A percentile compares a stretch with the other conserved stretches of the same genome.
These are phyloP conservation scores for Lineolata rhizophorae DNA, from an alignment of 495 filamentous ascomycete species.

Conservation along the genomic window DNA sequence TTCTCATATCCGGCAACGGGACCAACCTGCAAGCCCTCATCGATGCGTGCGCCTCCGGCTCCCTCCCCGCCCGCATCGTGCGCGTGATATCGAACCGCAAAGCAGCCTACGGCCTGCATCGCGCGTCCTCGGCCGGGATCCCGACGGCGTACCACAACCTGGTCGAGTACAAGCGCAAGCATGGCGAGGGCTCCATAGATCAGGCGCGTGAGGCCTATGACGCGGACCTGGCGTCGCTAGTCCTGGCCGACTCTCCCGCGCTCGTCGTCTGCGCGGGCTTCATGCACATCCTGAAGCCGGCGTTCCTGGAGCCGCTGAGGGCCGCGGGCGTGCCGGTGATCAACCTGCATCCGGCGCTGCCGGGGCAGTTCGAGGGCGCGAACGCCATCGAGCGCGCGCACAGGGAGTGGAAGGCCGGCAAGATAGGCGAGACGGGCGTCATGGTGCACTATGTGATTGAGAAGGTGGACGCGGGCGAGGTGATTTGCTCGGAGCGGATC, in stretches of 20 bases:
- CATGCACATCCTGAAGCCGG: conserved; percentile 48
- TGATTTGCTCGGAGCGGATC: conserved; percentile 52
- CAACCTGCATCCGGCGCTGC: conserved; percentile 71
- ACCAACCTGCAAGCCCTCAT: conserved; percentile 84
- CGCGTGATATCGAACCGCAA: conserved; percentile 70
- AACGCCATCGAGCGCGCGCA: conserved; percentile 61
- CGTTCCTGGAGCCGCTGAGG: conserved; percentile 44
- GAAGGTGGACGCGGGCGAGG: conserved; percentile 62
- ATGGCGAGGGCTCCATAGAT: conserved; percentile 2
- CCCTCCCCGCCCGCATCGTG: conserved; percentile 32
- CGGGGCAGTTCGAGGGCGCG: conserved; percentile 56
- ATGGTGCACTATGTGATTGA: conserved; percentile 84
- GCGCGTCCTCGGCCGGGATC: conserved; percentile 48
- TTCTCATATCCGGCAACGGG: conserved; percentile 62
- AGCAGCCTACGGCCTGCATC: conserved; percentile 53
- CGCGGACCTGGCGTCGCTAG: conserved; percentile 48
- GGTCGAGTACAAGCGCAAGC: conserved; percentile 33
- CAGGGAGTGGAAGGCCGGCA: conserved; percentile 46
- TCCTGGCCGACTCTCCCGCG: conserved; percentile 46
- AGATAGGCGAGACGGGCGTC: conserved; percentile 61
- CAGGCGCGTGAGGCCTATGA: conserved; percentile 46
- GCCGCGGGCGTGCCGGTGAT: conserved; percentile 42
- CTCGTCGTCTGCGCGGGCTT: conserved; percentile 49
- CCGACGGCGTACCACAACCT: conserved; percentile 77
- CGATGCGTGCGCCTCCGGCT: conserved; percentile 39